Base-by-base conservation (phyloP, 1,139 yeast genomes). In the Kazachstania sp. region DNA sequence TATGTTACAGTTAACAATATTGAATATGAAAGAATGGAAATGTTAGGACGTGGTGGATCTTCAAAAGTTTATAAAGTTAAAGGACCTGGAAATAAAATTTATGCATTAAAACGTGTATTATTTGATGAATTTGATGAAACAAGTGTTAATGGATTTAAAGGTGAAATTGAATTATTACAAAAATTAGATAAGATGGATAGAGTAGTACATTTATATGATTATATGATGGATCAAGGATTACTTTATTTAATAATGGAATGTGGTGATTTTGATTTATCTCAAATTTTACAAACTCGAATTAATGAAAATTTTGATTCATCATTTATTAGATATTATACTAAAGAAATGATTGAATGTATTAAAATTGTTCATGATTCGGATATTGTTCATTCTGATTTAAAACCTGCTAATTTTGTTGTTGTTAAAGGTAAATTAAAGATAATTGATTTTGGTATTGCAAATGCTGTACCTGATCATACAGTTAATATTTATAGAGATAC, bases 381-480 rank as follows among this genome's bases (percentile, higher is more conserved):
- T 26, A 83, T 92, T 53, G 96, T 92, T 36, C 98, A 92, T 63
- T 85, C 96, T 16, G 98, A 92, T 65, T 72, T 92, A 56, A 92
- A 92, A 63, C 98, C 98, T 0, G 97, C 97, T 0, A 92, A 92
- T 62, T 92, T 92, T 64, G 73, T 92, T 41, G 79, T 90, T 58
- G 96, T 92, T 11, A 78, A 79, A 56, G 97, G 97, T 0, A 72
- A 79, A 47, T 70, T 92, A 55, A 92, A 92, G 59, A 79, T 92
- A 45, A 92, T 92, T 51, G 98, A 92, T 67, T 92, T 92, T 71
- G 98, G 98, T 18, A 92, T 92, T 50, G 95, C 97, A 12, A 86
- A 90, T 67, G 87, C 92, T 0, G 92, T 92, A 2, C 95, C 95
- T 1, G 97, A 90, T 48, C 87, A 87, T 60, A 92, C 98, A 0